Conservation (phyloP, 192 early-diverging fungal genomes). For the Rhizophagus prolifer region DNA sequence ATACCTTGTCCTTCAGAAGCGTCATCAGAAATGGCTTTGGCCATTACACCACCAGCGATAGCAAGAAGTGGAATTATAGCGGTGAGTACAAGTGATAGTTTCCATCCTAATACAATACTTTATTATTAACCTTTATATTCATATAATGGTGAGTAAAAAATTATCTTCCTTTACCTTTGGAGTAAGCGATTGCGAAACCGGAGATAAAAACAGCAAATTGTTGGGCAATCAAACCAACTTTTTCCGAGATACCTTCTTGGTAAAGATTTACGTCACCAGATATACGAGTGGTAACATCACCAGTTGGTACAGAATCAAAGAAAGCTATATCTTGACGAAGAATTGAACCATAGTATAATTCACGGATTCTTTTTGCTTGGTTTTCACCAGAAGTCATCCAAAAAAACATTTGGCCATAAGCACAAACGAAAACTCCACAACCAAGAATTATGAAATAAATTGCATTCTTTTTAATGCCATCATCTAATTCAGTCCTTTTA, state of each 20-base stretch:
- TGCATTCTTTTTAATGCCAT: conserved; percentile 21
- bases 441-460: conserved; percentile 10
- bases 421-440: conserved; percentile 15
- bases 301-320: conserved; percentile 78
- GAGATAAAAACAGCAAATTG: conserved; percentile 66
- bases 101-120: conserved; percentile 67
- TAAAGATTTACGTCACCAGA: conserved; percentile 77
- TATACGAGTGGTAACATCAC: conserved; percentile 84
- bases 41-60: conserved; percentile 20
- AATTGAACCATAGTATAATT: conserved; percentile 71
- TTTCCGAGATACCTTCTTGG: conserved; percentile 90
- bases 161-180: conserved; percentile 33
- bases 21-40: background rate
- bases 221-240: conserved; percentile 71
- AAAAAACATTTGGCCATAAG: conserved; percentile 30
- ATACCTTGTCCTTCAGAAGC: conserved; percentile 15
- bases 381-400: conserved; percentile 49
- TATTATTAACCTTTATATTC: conserved; percentile 33
- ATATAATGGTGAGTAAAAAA: background rate
- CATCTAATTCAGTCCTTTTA: conserved; percentile 26
- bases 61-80: conserved; percentile 70
- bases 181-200: conserved; percentile 77
- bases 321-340: conserved; percentile 85
- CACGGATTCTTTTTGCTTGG: conserved; percentile 66
- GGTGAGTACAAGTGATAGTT: conserved; percentile 77